Base-by-base conservation (phyloP, 2,329 filamentous ascomycete genomes). In the Beauveria asiatica region DNA sequence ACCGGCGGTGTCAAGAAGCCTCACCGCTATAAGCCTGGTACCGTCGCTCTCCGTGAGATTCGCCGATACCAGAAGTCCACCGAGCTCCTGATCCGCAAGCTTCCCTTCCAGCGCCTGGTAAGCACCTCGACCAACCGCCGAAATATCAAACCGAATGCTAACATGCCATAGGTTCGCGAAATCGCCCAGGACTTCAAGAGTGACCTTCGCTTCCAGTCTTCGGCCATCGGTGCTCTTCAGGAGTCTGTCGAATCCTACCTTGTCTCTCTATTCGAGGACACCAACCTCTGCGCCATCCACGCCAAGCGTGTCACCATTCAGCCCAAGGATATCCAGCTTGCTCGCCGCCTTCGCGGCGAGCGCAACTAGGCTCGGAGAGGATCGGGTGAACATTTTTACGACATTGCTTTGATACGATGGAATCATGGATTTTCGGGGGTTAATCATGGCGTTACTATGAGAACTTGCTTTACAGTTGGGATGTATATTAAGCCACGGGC, bases 251-350 rank as follows among this genome's bases (percentile, higher is more conserved):
- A 99, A 83, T 96, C 94, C 2, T 97, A 97, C 81, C 89, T 99
- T 71, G 92, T 97, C 78, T 96, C 92, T 49, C 88, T 97, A 66
- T 97, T 97, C 71, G 92, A 97, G 62, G 72, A 75, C 57, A 73
- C 73, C 41, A 97, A 97, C 77, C 83, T 97, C 46, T 97, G 93
- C 77, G 94, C 93, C 64, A 92, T 97, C 68, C 93, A 97, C 76
- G 94, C 93, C 63, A 97, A 97, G 87, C 92, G 94, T 81, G 94
- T 97, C 73, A 97, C 93, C 73, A 97, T 97, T 79, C 93, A 93
- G 79, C 87, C 87, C 67, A 97, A 97, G 84, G 93, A 97, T 71
- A 97, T 97, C 74, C 93, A 97, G 80, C 86, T 97, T 55, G 92
- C 93, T 72, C 89, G 94, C 69, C 90, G 94, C 72, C 90, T 99